These are phyloP conservation scores for Neurospora intermedia DNA, from an alignment of 495 filamentous ascomycete species.

Conservation along the genomic window DNA sequence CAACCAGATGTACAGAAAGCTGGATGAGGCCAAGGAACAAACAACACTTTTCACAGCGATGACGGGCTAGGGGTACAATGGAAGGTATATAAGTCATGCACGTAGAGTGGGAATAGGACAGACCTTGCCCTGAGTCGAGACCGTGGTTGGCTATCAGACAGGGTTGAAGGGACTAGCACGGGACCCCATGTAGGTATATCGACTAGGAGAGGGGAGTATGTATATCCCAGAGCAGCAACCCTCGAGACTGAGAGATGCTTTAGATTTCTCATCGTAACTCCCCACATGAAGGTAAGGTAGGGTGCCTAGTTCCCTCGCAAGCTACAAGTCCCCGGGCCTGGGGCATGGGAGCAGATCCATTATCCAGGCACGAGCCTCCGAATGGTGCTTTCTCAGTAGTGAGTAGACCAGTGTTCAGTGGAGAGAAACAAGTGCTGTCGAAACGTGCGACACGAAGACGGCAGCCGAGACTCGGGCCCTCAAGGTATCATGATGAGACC, in stretches of 20 bases:
- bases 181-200: not conserved
- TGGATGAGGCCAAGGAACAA: constrained; percentile 17
- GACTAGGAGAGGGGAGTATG: not conserved
- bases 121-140: constrained; percentile 12
- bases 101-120: constrained; percentile 6
- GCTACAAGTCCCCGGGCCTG: not conserved
- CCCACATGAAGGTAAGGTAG: not conserved
- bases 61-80: constrained; percentile 15
- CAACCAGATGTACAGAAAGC: constrained; percentile 1
- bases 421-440: not conserved
- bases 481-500: not conserved
- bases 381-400: not conserved
- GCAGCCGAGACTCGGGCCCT: not conserved
- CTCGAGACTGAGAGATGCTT: not conserved
- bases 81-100: constrained; percentile 20
- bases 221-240: not conserved
- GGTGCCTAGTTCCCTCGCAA: not conserved
- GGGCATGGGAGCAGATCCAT: not conserved
- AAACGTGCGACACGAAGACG: not conserved
- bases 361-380: not conserved
- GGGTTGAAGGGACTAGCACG: not conserved
- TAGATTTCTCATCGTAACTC: not conserved
- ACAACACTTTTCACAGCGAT: constrained; percentile 8
- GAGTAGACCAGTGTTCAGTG: not conserved
- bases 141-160: not conserved